Conservation (phyloP, 805 yeast species). For the Starmerella asiatica region DNA sequence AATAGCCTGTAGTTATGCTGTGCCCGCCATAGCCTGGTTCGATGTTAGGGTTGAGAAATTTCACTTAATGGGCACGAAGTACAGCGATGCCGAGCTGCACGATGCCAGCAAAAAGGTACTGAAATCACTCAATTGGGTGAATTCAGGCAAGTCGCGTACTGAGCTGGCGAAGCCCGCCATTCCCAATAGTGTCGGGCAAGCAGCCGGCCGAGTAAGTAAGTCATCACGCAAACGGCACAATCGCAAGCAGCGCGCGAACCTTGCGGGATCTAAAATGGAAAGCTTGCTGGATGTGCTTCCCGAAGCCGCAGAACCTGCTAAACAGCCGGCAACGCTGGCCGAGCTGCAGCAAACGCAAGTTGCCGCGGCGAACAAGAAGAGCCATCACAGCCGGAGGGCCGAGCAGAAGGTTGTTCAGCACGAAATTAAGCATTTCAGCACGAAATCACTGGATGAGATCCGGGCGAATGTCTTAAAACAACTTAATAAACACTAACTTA, state of each 20-base stretch:
- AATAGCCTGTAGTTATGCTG: too few species aligned
- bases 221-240: slow-evolving; percentile 18
- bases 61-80: slow-evolving; percentile 11
- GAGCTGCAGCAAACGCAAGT: slow-evolving; percentile 10
- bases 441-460: slow-evolving; percentile 10
- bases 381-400: slow-evolving; percentile 17
- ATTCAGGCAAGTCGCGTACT: slow-evolving; percentile 6
- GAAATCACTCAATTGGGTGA: slow-evolving; percentile 19
- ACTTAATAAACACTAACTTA: too few species aligned
- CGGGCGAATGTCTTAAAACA: slow-evolving; percentile 3
- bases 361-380: slow-evolving; percentile 6
- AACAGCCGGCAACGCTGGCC: slow-evolving; percentile 6
- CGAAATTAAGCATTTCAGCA: slow-evolving; percentile 12
- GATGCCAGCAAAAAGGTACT: slow-evolving; percentile 21
- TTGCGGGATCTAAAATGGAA: slow-evolving; percentile 21
- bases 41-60: too few species aligned
- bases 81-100: slow-evolving; percentile 20
- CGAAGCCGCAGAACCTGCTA: slow-evolving; percentile 8
- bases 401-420: slow-evolving; percentile 15
- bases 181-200: slow-evolving; percentile 16
- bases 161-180: slow-evolving; percentile 17
- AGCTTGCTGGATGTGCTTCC: slow-evolving; percentile 15
- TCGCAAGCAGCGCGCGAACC: slow-evolving; percentile 17
- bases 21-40: too few species aligned
- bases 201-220: slow-evolving; percentile 16